Percentiles rank a stretch among this genome's conserved stretches.
These are phyloP conservation scores for Nigrospora osmanthi DNA, from an alignment of 2,329 filamentous ascomycete species.

Conservation along the genomic window DNA sequence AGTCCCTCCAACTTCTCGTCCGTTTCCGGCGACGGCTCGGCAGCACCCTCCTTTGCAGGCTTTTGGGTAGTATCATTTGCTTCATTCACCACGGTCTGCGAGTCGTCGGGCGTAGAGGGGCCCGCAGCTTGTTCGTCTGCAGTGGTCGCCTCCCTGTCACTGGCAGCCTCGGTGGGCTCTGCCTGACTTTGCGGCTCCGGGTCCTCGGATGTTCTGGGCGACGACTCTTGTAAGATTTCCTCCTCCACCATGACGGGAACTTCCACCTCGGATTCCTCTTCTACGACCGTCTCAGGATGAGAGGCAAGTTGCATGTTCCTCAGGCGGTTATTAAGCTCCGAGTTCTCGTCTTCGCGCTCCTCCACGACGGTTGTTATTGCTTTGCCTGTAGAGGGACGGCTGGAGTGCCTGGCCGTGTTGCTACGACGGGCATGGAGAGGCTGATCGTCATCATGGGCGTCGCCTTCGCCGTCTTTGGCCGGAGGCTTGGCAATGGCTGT, in stretches of 20 bases:
- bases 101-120: no score
- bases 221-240: constrained; percentile 16
- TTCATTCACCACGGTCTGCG: no score
- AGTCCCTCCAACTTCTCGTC: no score
- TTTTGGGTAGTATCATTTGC: no score
- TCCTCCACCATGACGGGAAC: constrained; percentile 33
- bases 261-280: constrained; percentile 34
- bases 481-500: constrained; percentile 23
- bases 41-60: no score
- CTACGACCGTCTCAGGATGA: constrained; percentile 51
- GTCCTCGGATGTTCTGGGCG: constrained; percentile 3
- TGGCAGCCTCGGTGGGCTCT: no score
- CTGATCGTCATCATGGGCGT: constrained; percentile 38
- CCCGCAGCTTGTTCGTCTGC: no score
- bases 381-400: constrained; percentile 72
- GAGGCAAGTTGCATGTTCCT: constrained; percentile 36
- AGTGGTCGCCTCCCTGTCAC: no score
- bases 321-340: constrained; percentile 37
- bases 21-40: no score
- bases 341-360: constrained; percentile 65
- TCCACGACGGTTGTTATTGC: constrained; percentile 77
- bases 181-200: constrained; percentile 1
- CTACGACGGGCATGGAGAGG: constrained; percentile 45
- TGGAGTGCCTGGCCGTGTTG: constrained; percentile 76
- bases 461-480: constrained; percentile 15